A percentile compares a stretch with the other conserved stretches of the same genome.
phyloP scores from a whole-genome alignment of 805 yeast genomes.

The Candida odintsovae region DNA sequence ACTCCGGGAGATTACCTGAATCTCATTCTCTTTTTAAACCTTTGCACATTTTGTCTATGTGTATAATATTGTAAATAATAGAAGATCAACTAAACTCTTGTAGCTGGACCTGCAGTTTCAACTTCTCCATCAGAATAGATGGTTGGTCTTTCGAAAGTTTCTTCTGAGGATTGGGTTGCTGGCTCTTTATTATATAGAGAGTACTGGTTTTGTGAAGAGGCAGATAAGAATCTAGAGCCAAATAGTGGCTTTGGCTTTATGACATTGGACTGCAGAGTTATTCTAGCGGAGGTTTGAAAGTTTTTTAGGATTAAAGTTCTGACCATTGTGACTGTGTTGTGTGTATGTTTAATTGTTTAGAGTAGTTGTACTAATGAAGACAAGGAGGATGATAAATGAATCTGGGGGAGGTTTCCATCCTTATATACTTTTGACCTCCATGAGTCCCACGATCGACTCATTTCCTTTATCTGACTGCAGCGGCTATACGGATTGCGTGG shows the following conservation, averaged over 20 bases:
- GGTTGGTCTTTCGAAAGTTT: constrained; percentile 18
- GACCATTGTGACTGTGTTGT: constrained; percentile 7
- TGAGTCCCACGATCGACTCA: background rate
- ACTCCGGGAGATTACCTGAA: background rate
- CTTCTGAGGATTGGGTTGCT: constrained; percentile 7
- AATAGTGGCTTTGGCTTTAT: constrained; percentile 8
- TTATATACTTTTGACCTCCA: constrained; percentile 3
- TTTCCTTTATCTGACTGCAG: background rate
- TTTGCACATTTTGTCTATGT: too few relatives aligned
- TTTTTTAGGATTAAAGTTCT: constrained; percentile 18
- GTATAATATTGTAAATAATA: background rate
- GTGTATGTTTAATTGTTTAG: background rate
- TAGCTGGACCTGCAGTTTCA: constrained; percentile 26
- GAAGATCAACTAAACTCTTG: constrained; percentile 16
- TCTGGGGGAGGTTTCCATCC: background rate
- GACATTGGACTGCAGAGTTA: constrained; percentile 14
- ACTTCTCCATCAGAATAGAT: constrained; percentile 26
- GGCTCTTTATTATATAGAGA: constrained; percentile 21
- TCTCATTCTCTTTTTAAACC: background rate
- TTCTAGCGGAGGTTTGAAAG: constrained; percentile 23
- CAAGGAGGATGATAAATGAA: background rate
- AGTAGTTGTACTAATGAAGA: background rate
- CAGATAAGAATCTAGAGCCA: constrained; percentile 11
- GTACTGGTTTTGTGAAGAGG: constrained; percentile 13
- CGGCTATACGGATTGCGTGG: background rate